Conservation (phyloP, 352 stramenopile species). For the Phytopythium ostracodes region DNA sequence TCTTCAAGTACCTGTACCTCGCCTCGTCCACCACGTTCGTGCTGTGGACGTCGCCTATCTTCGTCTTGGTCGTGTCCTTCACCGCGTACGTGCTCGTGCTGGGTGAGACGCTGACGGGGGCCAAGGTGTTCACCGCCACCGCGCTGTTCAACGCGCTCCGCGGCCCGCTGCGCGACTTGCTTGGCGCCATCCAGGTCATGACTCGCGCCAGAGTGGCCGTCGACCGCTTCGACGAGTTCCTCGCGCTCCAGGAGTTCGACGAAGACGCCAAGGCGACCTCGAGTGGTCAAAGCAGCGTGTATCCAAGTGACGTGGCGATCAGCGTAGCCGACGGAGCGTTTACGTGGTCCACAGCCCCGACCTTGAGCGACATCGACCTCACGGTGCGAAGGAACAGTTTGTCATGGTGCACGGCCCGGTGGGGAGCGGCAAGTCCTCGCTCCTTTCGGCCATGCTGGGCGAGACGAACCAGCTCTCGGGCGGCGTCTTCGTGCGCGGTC, state of each 20-base stretch:
- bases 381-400: too few relatives aligned
- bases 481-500: conserved; percentile 31
- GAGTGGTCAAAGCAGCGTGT: too few relatives aligned
- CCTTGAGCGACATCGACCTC: too few relatives aligned
- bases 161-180: conserved; percentile 15
- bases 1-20: too few relatives aligned
- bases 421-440: conserved; percentile 51
- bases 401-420: conserved; percentile 47
- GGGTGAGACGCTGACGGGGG: conserved; percentile 32
- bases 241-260: conserved; percentile 18
- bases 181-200: conserved; percentile 10
- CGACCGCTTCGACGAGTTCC: conserved; percentile 22
- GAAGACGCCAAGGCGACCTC: too few relatives aligned
- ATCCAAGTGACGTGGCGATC: too few relatives aligned
- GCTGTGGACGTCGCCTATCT: too few relatives aligned
- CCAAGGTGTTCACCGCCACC: conserved; percentile 38
- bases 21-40: too few relatives aligned
- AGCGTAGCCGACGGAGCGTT: too few relatives aligned
- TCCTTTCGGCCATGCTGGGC: conserved; percentile 47
- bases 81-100: too few relatives aligned
- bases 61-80: too few relatives aligned
- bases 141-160: conserved; percentile 16
- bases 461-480: conserved; percentile 31
- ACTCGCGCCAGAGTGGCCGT: conserved; percentile 15
- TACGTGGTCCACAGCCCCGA: too few relatives aligned